phyloP scores from a whole-genome alignment of 2,329 filamentous ascomycete species.

The Trichoderma guizhouense region DNA sequence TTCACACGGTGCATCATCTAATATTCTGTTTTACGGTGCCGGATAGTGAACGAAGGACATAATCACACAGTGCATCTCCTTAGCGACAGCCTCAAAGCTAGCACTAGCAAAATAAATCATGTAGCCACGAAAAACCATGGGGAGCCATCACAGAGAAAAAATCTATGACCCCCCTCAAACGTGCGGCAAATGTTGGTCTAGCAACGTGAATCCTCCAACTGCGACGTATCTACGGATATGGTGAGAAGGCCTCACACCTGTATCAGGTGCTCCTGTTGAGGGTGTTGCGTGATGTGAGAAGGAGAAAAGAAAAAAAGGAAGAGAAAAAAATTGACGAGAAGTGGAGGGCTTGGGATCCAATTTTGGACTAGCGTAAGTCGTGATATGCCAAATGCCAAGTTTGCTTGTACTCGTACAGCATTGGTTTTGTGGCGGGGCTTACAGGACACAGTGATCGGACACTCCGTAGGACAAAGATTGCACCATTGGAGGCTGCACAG shows the following conservation, averaged over 20 bases:
- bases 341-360: background rate
- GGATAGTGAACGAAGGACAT: background rate
- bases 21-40: background rate
- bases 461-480: background rate
- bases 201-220: conserved; percentile 28
- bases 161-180: conserved; percentile 44
- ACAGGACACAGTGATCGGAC: background rate
- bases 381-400: background rate
- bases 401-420: background rate
- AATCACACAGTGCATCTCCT: background rate
- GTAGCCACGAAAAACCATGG: conserved; percentile 44
- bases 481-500: background rate
- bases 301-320: conserved; percentile 5
- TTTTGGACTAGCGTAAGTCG: background rate
- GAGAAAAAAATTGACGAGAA: background rate
- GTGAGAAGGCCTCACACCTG: conserved; percentile 21
- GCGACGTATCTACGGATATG: conserved; percentile 26
- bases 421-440: background rate
- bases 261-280: conserved; percentile 22
- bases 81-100: background rate
- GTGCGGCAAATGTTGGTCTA: conserved; percentile 37
- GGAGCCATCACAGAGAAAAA: conserved; percentile 38
- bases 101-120: conserved; percentile 23
- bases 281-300: conserved; percentile 32
- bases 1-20: background rate